Base-by-base conservation (phyloP, 148 eudicot species). In the Tetragonia tetragonoides region DNA sequence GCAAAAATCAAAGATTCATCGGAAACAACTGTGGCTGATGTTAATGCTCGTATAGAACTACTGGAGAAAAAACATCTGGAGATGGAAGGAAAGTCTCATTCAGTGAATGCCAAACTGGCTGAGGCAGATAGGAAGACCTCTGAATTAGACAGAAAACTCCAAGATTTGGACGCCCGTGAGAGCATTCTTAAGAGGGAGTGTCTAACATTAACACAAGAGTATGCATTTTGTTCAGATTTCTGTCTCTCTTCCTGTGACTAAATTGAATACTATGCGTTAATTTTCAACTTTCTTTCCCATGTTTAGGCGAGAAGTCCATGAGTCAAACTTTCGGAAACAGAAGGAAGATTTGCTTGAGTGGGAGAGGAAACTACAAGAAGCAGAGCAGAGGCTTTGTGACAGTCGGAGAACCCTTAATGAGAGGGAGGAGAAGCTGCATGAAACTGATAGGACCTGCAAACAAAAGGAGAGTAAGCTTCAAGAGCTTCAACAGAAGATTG, bases 281-380 rank as follows among this genome's bases (percentile, higher is more conserved):
- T 38, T 49, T 54, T 66, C 9, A 28, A 7, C 46, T 34, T 64
- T 64, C 47, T 12, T 57, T 23, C 40, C 37, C 75, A 37, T 77
- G 62, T 60, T 49, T 77, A 96, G 99, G 83, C 84, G 81, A 70
- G 91, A 90, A 79, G 86, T 87, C 15, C 97, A 92, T 78, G 93
- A 90, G 67, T 78, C 85, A 34, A 79, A 80, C 74, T 72, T 81
- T 41, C 78, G 77, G 46, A 93, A 87, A 81, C 89, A 91, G 68
- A 93, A 89, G 82, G 82, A 90, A 70, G 99, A 90, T 83, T 63
- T 96, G 76, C 71, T 68, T 49, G 90, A 88, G 47, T 90, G 97
- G 99, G 99, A 93, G 84, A 90, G 78, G 73, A 91, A 88, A 68
- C 81, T 96, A 70, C 97, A 96, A 75, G 97, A 91, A 76, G 85